Percentiles rank a stretch among this genome's conserved stretches.
These are phyloP conservation scores for Porcisia hertigi DNA, from an alignment of 208 protist species.

Conservation along the genomic window DNA sequence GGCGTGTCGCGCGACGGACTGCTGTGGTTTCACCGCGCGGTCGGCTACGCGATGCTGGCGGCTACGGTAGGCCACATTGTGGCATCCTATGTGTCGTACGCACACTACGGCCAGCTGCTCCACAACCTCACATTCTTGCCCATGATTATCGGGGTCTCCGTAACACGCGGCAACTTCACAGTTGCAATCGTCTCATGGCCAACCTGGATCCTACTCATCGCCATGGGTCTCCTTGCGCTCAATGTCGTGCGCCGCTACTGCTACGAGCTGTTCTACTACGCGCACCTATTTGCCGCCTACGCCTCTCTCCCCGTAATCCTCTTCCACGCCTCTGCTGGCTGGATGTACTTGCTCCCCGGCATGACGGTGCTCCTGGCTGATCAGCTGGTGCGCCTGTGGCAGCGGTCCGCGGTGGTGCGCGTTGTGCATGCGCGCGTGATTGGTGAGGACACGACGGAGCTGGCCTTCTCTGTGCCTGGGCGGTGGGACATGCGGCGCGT, in stretches of 20 bases:
- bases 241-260: conserved; percentile 44
- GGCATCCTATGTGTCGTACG: conserved; percentile 29
- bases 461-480: too few relatives aligned
- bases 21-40: conserved; percentile 56
- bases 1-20: conserved; percentile 57
- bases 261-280: conserved; percentile 78
- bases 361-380: conserved; percentile 58
- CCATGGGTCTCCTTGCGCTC: conserved; percentile 51
- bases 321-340: conserved; percentile 52
- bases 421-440: too few relatives aligned
- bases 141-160: too few relatives aligned
- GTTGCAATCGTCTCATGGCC: conserved; percentile 41
- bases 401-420: conserved; percentile 24
- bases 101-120: conserved; percentile 15
- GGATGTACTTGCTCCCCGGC: conserved; percentile 65
- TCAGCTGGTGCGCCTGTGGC: conserved; percentile 47
- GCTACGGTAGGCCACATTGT: conserved; percentile 35
- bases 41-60: conserved; percentile 40
- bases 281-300: conserved; percentile 52
- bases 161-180: conserved; percentile 31
- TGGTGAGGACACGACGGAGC: too few relatives aligned
- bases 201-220: conserved; percentile 43
- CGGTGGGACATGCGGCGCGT: conserved; percentile 15
- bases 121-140: conserved; percentile 26
- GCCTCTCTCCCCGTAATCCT: conserved; percentile 51